Percentiles rank a stretch among this genome's conserved stretches.
Evolutionary conservation across 2,329 filamentous ascomycete genomes (phyloP).

Genomic region (Xylaria sp.): DNA sequence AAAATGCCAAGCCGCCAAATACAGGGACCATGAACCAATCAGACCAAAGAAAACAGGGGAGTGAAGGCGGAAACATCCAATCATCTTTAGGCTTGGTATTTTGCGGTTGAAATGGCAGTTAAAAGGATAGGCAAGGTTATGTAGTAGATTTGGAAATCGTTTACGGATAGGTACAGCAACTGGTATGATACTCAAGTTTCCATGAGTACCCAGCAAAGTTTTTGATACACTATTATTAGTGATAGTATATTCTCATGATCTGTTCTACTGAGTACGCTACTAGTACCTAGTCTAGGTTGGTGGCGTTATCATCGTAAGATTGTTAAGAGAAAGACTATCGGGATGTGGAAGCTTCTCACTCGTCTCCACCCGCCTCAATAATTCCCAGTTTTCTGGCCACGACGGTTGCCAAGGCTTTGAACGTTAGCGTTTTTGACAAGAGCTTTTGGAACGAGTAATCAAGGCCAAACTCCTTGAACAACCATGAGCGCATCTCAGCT

Average conservation of each 20-base stretch:
- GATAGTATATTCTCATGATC: not conserved
- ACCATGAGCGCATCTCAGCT: slow-evolving; percentile 52
- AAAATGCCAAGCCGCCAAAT: too few species aligned
- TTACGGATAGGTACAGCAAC: not conserved
- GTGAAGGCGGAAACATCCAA: too few species aligned
- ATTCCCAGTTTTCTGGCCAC: slow-evolving; percentile 29
- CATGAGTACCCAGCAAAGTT: not conserved
- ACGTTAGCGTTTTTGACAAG: slow-evolving; percentile 48
- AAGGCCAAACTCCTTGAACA: slow-evolving; percentile 52
- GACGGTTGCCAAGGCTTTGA: slow-evolving; percentile 35
- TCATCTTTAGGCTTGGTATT: too few species aligned
- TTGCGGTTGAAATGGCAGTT: too few species aligned
- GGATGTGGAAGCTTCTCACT: slow-evolving; percentile 17
- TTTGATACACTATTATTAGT: not conserved
- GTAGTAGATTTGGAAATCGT: not conserved
- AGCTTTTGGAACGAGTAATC: slow-evolving; percentile 55
- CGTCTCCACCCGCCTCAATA: slow-evolving; percentile 3
- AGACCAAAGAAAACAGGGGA: too few species aligned
- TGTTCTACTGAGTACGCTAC: too few species aligned
- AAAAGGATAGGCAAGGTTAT: too few species aligned
- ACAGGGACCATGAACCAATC: too few species aligned
- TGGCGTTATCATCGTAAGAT: slow-evolving; percentile 34
- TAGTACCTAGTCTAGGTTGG: not conserved
- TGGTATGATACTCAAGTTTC: not conserved
- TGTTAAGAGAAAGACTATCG: not conserved